phyloP scores from a whole-genome alignment of 441 rosid species.

The Eutrema salsugineum region DNA sequence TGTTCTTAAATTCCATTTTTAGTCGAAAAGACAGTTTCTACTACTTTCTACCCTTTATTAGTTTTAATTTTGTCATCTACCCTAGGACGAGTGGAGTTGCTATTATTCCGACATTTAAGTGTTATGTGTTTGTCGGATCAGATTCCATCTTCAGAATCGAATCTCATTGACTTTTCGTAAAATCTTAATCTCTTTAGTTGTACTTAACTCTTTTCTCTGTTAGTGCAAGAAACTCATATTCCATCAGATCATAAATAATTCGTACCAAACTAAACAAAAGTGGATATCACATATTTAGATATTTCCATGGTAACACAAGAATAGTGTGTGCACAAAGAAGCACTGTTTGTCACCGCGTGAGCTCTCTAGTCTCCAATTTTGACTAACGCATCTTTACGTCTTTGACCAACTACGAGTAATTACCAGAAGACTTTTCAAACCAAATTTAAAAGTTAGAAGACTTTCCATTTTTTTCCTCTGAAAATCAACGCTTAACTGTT shows the following conservation, averaged over 20 bases:
- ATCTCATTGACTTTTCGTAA: slow-evolving; percentile 28
- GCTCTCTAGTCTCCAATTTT: slow-evolving; percentile 12
- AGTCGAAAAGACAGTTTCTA: background rate
- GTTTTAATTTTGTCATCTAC: background rate
- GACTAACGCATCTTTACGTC: slow-evolving; percentile 6
- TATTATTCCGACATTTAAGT: slow-evolving; percentile 30
- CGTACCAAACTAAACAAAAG: background rate
- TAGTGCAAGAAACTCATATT: slow-evolving; percentile 17
- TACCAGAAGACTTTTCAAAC: background rate
- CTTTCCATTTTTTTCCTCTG: background rate
- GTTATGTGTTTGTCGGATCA: slow-evolving; percentile 33
- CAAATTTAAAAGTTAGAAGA: background rate
- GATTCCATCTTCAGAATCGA: slow-evolving; percentile 27
- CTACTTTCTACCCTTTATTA: too few species aligned
- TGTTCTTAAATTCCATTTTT: background rate
- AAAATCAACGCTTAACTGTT: background rate
- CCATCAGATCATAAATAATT: slow-evolving; percentile 7
- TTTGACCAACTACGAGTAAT: slow-evolving; percentile 16
- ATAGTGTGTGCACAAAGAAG: background rate
- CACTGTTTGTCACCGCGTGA: slow-evolving; percentile 24
- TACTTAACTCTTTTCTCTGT: background rate
- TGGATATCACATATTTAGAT: background rate
- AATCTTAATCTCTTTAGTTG: background rate
- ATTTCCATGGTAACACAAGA: background rate
- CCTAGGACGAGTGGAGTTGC: slow-evolving; percentile 21